Base-by-base conservation (phyloP, 768 basidiomycete genomes). In the Leccinellum rugosiceps region DNA sequence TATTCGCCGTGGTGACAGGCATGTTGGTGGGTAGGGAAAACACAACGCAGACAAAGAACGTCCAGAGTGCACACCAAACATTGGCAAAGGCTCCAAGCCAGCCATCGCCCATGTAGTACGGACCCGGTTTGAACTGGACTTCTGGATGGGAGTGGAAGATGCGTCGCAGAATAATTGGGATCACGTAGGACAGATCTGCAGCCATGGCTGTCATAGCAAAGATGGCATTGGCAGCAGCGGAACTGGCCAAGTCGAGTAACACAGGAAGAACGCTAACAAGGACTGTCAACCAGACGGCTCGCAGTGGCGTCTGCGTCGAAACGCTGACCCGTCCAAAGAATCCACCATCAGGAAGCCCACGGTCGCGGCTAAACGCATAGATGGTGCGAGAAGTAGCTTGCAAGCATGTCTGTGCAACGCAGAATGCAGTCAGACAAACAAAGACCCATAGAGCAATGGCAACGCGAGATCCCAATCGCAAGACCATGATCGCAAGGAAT, bases 401-500 rank as follows among this genome's bases (percentile, higher is more conserved):
- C 3, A 81, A 67, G 25, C 78, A 62, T 3, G 70, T 68, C 57
- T 83, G 81, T 15, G 76, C 79, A 17, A 83, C 83, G 62, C 78
- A 82, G 70, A 83, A 86, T 2, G 85, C 85, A n/a, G 83, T 83
- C 63, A 85, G 63, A 66, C 84, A 85, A 28, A 83, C 80, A 61
- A 81, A 78, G 9, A 74, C 74, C 85, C 85, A 86, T 26, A 86
- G 66, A 35, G 79, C 75, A 50, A 86, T 70, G 17, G 81, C 76
- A 19, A 80, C 75, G 0, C 68, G 73, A 51, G 74, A 75, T 44
- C 85, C 85, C 68, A 84, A 75, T 53, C 82, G 76, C 55, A 79
- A 60, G 34, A 71, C 72, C 80, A 85, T 82, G 65, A 84, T 83
- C 65, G 78, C 75, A 25, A 84, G 77, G 70, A 86, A 83, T 15